These are phyloP conservation scores for Colletotrichum paranaense DNA, from an alignment of 2,329 filamentous ascomycete species.

Conservation along the genomic window DNA sequence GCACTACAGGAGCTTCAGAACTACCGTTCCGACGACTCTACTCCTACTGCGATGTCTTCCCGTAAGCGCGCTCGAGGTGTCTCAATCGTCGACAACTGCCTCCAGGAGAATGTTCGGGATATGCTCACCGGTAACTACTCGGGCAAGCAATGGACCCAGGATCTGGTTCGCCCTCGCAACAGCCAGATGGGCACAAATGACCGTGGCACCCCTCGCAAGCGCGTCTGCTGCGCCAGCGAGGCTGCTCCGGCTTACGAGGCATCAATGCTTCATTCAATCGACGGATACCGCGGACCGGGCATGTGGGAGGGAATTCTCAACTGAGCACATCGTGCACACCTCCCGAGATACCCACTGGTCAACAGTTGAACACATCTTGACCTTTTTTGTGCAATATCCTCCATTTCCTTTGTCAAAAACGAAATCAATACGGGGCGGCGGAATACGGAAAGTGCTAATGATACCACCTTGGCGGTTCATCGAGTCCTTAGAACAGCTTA, in stretches of 20 bases:
- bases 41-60: conserved; percentile 48
- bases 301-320: conserved; percentile 76
- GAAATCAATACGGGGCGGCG: conserved; percentile 37
- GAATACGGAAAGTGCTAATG: conserved; percentile 44
- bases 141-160: conserved; percentile 48
- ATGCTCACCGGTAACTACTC: conserved; percentile 59
- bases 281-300: conserved; percentile 65
- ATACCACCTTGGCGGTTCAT: conserved; percentile 44
- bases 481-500: conserved; percentile 48
- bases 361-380: conserved; percentile 22
- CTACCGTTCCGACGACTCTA: conserved; percentile 54
- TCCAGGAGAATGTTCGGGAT: conserved; percentile 76
- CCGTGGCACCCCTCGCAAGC: conserved; percentile 63
- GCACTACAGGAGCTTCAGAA: conserved; percentile 71
- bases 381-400: conserved; percentile 34
- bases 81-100: conserved; percentile 65
- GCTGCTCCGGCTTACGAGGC: conserved; percentile 60
- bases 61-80: conserved; percentile 69
- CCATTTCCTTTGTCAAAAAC: conserved; percentile 38
- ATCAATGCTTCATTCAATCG: conserved; percentile 60
- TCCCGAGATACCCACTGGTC: conserved; percentile 19
- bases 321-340: conserved; percentile 44
- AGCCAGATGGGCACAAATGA: conserved; percentile 40
- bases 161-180: conserved; percentile 51
- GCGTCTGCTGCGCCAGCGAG: conserved; percentile 74